Evolutionary conservation across 495 filamentous ascomycete genomes (phyloP), one percentile per base, ranked within the genome.

Genomic region (Trichoderma orchidacearum): DNA sequence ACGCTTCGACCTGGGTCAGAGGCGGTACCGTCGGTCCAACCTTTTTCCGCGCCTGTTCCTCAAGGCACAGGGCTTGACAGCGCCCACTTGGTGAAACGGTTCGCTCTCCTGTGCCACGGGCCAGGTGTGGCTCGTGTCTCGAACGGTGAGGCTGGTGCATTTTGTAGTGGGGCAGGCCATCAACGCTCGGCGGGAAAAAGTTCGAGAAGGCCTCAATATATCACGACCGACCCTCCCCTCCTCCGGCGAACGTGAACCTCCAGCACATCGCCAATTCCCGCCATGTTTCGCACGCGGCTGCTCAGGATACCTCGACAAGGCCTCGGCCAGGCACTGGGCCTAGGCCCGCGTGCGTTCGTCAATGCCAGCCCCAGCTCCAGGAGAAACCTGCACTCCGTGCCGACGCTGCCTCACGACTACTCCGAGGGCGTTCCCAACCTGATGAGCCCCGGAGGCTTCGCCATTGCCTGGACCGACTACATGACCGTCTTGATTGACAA

Each of bases 401-500:
- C 85, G 8, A 57, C 65, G 45, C 77, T 95, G 62, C 64, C 70
- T 8, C 76, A 86, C 64, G 69, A 83, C 59, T 64, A 70, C 48
- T 60, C 77, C 55, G 60, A 87, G 58, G 88, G 85, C 50, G 72
- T 95, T 9, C 76, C 80, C 15, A 80, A 79, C 7, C 73, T 96
- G 45, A 71, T 94, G 53, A 81, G 83, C 0, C 70, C 77, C 1
- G 71, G 73, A 36, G 87, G 76, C 11, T 90, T 85, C 66, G 73
- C 85, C 55, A 79, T 86, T 13, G 78, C 90, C 30, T 98, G 90
- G 89, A 85, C 75, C 21, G 72, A 90, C 62, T 96, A 96, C 72
- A 88, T 93, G 72, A 63, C 70, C 27, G 68, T 82, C 53, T 69
- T 95, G 59, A 64, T 92, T 35, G 72, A 87, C 51, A 87, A 82